These are phyloP conservation scores for Fusarium ambrosium DNA, from an alignment of 2,329 filamentous ascomycete species.

Conservation along the genomic window DNA sequence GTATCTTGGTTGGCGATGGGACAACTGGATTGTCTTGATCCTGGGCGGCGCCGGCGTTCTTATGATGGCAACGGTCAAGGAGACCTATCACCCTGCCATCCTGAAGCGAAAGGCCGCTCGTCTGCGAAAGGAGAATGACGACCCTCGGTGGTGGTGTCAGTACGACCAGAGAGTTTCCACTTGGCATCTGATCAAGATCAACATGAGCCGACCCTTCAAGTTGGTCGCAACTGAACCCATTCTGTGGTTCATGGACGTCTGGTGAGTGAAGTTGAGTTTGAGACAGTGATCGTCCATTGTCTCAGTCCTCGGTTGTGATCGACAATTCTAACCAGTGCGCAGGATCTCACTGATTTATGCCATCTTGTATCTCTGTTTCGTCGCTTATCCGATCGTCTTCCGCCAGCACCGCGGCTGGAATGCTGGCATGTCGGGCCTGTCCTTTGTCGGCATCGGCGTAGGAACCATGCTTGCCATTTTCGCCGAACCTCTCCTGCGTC, in stretches of 20 bases:
- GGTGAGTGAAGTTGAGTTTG: slow-evolving; percentile 60
- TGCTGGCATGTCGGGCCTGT: slow-evolving; percentile 78
- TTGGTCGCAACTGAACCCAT: slow-evolving; percentile 88
- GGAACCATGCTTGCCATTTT: slow-evolving; percentile 74
- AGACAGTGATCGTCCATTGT: background rate
- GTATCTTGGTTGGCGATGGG: slow-evolving; percentile 89
- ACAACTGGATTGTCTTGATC: slow-evolving; percentile 85
- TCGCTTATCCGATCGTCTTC: slow-evolving; percentile 91
- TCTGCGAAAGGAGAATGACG: slow-evolving; percentile 75
- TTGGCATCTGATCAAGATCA: slow-evolving; percentile 77
- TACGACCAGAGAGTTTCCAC: slow-evolving; percentile 81
- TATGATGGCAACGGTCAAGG: slow-evolving; percentile 72
- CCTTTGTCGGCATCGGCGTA: slow-evolving; percentile 79
- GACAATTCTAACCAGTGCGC: slow-evolving; percentile 13
- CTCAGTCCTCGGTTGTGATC: background rate
- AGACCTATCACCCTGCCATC: slow-evolving; percentile 83
- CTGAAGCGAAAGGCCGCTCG: slow-evolving; percentile 75
- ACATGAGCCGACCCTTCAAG: slow-evolving; percentile 81
- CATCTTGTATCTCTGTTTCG: slow-evolving; percentile 90
- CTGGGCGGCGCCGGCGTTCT: slow-evolving; percentile 73
- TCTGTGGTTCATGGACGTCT: slow-evolving; percentile 75
- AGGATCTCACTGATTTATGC: slow-evolving; percentile 88
- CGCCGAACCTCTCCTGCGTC: slow-evolving; percentile 79
- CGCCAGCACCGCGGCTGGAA: slow-evolving; percentile 81
- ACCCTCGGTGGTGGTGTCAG: slow-evolving; percentile 81